Percentiles rank a stretch among this genome's conserved stretches.
These are phyloP conservation scores for Casuarina equisetifolia DNA, from an alignment of 306 rosid genomes.

Conservation along the genomic window DNA sequence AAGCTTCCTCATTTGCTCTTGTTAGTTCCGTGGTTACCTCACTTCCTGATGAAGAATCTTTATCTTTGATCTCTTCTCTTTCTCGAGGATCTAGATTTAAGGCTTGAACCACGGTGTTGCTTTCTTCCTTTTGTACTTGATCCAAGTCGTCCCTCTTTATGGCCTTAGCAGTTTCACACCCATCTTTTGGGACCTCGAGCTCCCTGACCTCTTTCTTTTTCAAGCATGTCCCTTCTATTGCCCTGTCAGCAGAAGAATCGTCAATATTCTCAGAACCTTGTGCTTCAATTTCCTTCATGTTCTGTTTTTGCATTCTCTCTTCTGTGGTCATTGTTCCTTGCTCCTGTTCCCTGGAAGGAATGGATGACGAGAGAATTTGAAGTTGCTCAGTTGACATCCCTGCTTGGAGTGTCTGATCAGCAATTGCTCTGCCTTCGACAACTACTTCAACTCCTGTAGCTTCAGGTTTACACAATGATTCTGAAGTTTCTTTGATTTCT, in stretches of 20 bases:
- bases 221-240: background rate
- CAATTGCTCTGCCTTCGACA: background rate
- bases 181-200: constrained; percentile 12
- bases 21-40: constrained; percentile 5
- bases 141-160: background rate
- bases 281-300: background rate
- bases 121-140: constrained; percentile 10
- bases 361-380: background rate
- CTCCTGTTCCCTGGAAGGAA: constrained; percentile 2
- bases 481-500: constrained; percentile 23
- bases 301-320: constrained; percentile 17
- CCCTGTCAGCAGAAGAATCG: background rate
- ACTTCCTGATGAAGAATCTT: constrained; percentile 11
- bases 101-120: background rate
- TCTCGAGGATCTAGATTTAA: constrained; percentile 7
- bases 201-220: constrained; percentile 12
- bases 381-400: background rate
- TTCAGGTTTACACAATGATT: background rate
- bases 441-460: constrained; percentile 8
- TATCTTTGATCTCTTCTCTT: constrained; percentile 1
- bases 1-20: background rate
- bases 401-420: constrained; percentile 11
- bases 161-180: background rate
- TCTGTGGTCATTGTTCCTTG: background rate
- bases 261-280: background rate